Percentiles rank a stretch among this genome's conserved stretches.
Conservation (phyloP, 139 green algal species). For the Closterium sp. region DNA sequence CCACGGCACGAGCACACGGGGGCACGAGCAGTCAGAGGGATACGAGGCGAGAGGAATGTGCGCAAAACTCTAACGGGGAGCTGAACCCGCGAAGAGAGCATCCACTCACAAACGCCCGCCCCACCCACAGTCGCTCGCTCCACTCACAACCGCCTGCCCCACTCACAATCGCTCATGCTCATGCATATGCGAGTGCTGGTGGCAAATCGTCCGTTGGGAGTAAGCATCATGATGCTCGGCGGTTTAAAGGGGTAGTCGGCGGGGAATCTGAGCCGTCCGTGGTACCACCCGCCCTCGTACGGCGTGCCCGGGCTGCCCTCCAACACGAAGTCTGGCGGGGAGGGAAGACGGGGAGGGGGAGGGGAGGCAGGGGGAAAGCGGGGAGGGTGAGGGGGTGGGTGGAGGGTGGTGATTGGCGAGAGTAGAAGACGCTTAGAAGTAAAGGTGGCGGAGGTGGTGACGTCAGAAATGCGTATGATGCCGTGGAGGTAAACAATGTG, state of each 20-base stretch:
- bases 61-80: no score
- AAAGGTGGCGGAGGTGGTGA: neutral
- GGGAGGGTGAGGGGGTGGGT: neutral
- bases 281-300: slow-evolving; percentile 77
- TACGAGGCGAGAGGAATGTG: neutral
- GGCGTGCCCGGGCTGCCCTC: slow-evolving; percentile 35
- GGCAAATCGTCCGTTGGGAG: slow-evolving; percentile 89
- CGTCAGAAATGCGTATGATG: neutral
- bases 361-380: neutral
- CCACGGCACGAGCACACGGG: neutral
- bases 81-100: no score
- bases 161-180: slow-evolving; percentile 76
- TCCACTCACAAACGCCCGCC: neutral
- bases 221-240: slow-evolving; percentile 88
- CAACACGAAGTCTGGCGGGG: slow-evolving; percentile 33
- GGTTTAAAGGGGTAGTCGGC: slow-evolving; percentile 97
- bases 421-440: neutral
- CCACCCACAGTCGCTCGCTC: neutral
- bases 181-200: slow-evolving; percentile 87
- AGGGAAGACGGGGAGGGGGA: neutral
- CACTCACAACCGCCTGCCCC: neutral
- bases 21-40: neutral
- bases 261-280: slow-evolving; percentile 92
- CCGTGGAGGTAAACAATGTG: neutral
- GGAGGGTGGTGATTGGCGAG: neutral